Base-by-base conservation (phyloP, 139 green algal species). In the Ettlia oleoabundans region DNA sequence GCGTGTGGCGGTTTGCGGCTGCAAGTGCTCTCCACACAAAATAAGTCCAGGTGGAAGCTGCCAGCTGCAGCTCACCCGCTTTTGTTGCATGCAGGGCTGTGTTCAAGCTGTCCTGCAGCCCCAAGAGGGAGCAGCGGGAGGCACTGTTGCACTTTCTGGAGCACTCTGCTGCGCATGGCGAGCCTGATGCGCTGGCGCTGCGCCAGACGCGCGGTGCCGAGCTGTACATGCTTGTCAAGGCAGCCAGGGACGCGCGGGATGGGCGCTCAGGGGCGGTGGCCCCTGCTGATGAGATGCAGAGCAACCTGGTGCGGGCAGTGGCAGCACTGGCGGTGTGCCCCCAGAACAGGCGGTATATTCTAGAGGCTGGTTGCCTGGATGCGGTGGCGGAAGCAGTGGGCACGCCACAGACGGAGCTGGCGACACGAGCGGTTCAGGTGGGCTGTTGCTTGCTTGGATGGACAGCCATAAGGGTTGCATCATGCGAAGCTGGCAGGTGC, bases 291-390 rank as follows among this genome's bases (percentile, higher is more conserved):
- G 52, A 69, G 64, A 62, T 68, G 63, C 61, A 33, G 41, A 65
- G 51, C 5, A 52, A 84, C 43, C 64, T 84, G 35, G 74, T 80
- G 47, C 72, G 86, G 40, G 82, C 86, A 6, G 38, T 86, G 42
- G 62, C 58, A 15, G 88, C 76, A n/a, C 83, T 92, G 62, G 84
- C 78, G 0, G 42, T 63, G 26, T 61, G 80, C 18, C 78, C 66
- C 2, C 33, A 40, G 40, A 92, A 92, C 64, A 53, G 84, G 8
- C 41, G 43, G 1, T 72, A 88, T 52, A 81, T 92, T 10, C 55
- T 91, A 51, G 79, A 89, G 52, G 80, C 84, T 1, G 86, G 83
- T 3, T 82, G 66, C 22, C 70, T 91, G 65, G 80, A 89, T 13
- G 52, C 42, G 5, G 38, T 90, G 78, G 40, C 62, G 41, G 76